These are phyloP conservation scores for Eucalyptus cloeziana DNA, from an alignment of 345 rosid genomes.

Conservation along the genomic window DNA sequence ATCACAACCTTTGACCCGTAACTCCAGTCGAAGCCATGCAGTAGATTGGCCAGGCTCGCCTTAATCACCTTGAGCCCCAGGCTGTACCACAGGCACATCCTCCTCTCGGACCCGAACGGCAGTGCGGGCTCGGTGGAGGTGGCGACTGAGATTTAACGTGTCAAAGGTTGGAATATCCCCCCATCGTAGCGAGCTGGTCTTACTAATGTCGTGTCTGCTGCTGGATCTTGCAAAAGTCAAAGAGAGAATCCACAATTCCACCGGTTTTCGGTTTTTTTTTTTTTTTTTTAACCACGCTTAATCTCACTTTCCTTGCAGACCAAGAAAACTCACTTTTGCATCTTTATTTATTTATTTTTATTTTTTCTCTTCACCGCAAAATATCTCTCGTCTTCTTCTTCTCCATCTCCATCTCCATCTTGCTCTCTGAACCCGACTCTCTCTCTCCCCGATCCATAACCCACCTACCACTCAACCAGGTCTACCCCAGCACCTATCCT, in stretches of 20 bases:
- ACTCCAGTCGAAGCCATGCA: conserved; percentile 26
- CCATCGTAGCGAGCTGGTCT: no score
- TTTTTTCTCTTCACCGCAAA: neutral
- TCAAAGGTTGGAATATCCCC: no score
- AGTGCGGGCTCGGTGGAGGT: neutral
- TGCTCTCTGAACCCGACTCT: neutral
- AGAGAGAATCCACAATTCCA: neutral
- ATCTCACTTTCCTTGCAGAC: no score
- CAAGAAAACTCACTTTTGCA: neutral
- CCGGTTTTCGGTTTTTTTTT: no score
- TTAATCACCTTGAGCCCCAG: conserved; percentile 44
- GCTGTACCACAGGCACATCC: conserved; percentile 67
- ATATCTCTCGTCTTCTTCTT: neutral
- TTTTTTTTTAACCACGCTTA: no score
- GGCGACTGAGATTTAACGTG: neutral
- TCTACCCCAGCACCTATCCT: neutral
- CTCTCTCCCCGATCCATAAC: neutral
- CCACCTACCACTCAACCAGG: neutral
- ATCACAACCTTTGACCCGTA: neutral
- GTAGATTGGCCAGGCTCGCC: conserved; percentile 33
- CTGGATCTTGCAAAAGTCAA: no score
- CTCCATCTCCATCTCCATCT: neutral
- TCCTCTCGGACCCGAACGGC: conserved; percentile 18
- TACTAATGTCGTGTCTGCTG: neutral
- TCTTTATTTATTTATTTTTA: no score